A percentile compares a stretch with the other conserved stretches of the same genome.
These are phyloP conservation scores for Fusarium sp. DNA, from an alignment of 2,329 filamentous ascomycete genomes.

Conservation along the genomic window DNA sequence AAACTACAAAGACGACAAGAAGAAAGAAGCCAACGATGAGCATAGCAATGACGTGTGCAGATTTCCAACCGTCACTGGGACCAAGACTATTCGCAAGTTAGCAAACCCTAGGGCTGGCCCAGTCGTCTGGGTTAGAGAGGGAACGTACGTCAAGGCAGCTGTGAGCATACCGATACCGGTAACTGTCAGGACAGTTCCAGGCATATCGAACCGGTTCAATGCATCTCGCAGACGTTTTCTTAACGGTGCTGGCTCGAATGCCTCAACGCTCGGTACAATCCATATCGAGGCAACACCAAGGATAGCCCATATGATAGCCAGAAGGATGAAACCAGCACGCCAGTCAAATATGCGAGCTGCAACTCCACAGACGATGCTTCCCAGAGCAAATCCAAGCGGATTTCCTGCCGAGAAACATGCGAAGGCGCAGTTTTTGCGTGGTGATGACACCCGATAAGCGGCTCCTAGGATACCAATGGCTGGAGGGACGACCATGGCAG, in stretches of 20 bases:
- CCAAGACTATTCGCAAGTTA: slow-evolving; percentile 63
- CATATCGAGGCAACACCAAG: slow-evolving; percentile 71
- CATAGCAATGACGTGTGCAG: slow-evolving; percentile 73
- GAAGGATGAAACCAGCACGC: slow-evolving; percentile 73
- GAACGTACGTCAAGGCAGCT: slow-evolving; percentile 69
- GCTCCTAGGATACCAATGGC: slow-evolving; percentile 75
- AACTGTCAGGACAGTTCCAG: slow-evolving; percentile 73
- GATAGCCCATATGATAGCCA: slow-evolving; percentile 74
- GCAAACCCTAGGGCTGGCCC: neutral
- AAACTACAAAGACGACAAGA: slow-evolving; percentile 71
- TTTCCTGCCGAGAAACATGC: slow-evolving; percentile 69
- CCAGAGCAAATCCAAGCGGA: slow-evolving; percentile 58
- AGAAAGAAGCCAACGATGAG: slow-evolving; percentile 71
- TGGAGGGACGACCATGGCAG: slow-evolving; percentile 74
- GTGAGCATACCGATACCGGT: slow-evolving; percentile 77
- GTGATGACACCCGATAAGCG: slow-evolving; percentile 72
- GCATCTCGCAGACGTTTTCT: slow-evolving; percentile 51
- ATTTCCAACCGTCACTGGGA: slow-evolving; percentile 73
- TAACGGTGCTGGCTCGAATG: slow-evolving; percentile 55
- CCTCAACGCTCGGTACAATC: slow-evolving; percentile 71
- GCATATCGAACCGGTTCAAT: slow-evolving; percentile 71
- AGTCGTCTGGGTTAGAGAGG: neutral
- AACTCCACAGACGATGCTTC: slow-evolving; percentile 72
- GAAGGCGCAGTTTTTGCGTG: slow-evolving; percentile 75
- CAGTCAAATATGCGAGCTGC: slow-evolving; percentile 73